These are phyloP conservation scores for Aphelidium insulamus DNA, from an alignment of 371 early-diverging fungal genomes.

Conservation along the genomic window DNA sequence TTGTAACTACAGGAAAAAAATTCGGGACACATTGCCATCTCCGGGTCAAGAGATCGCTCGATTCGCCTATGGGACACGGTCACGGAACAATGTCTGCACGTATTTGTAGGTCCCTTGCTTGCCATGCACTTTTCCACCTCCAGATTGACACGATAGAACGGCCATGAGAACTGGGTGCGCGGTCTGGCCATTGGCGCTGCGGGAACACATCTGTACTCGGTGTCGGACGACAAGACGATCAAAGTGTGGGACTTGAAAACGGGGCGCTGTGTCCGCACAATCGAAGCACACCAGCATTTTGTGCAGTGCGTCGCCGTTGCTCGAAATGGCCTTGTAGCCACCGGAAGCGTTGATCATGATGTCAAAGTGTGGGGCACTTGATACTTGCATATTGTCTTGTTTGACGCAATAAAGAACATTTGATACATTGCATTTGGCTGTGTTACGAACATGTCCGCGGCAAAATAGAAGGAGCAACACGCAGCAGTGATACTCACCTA, in stretches of 20 bases:
- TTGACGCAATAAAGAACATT: too few species aligned
- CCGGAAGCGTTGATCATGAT: too few species aligned
- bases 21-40: conserved; percentile 46
- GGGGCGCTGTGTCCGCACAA: conserved; percentile 51
- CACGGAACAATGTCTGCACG: conserved; percentile 45
- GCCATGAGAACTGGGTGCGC: conserved; percentile 91
- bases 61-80: conserved; percentile 61
- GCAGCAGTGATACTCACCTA: too few species aligned
- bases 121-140: neutral
- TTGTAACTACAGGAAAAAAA: conserved; percentile 11
- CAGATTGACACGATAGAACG: conserved; percentile 22
- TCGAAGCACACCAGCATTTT: conserved; percentile 72
- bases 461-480: too few species aligned
- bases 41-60: conserved; percentile 73
- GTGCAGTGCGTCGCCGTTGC: conserved; percentile 53
- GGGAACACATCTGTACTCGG: conserved; percentile 51
- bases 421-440: too few species aligned
- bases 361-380: too few species aligned
- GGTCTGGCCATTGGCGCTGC: conserved; percentile 54
- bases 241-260: conserved; percentile 69
- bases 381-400: too few species aligned
- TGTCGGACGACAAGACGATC: conserved; percentile 66
- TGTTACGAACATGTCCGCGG: too few species aligned
- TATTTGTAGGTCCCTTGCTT: conserved; percentile 18
- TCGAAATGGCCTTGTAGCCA: too few species aligned